Evolutionary conservation across 352 stramenopile species (phyloP).

Genomic region (Phytophthora pluvialis): DNA sequence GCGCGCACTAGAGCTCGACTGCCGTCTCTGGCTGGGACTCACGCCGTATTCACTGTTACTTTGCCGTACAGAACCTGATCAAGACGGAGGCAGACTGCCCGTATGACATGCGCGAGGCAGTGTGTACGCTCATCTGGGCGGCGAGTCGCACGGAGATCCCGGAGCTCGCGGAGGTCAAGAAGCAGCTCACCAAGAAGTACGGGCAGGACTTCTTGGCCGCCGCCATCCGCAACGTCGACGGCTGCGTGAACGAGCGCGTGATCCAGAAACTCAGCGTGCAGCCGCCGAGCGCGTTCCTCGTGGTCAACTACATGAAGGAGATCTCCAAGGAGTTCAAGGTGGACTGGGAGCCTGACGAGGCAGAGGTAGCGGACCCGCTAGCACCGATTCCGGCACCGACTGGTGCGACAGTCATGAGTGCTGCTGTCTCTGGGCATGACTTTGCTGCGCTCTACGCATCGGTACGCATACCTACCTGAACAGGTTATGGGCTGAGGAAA

Average conservation of each 20-base stretch:
- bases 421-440: constrained; percentile 83
- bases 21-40: neutral
- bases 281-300: constrained; percentile 93
- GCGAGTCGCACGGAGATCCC: constrained; percentile 92
- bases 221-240: constrained; percentile 86
- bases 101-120: constrained; percentile 92
- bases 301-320: constrained; percentile 96
- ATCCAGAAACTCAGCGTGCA: constrained; percentile 94
- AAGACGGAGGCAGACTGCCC: constrained; percentile 92
- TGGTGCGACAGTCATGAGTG: constrained; percentile 83
- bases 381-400: constrained; percentile 91
- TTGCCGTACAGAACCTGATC: constrained; percentile 77
- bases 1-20: neutral
- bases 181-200: constrained; percentile 91
- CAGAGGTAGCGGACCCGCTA: constrained; percentile 74
- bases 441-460: constrained; percentile 76
- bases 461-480: constrained; percentile 34
- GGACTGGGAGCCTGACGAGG: constrained; percentile 91
- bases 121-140: constrained; percentile 96
- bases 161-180: constrained; percentile 92
- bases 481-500: neutral
- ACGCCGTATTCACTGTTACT: neutral
- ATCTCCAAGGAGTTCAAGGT: constrained; percentile 96
- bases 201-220: constrained; percentile 87
- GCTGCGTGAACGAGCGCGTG: constrained; percentile 92